Evolutionary conservation across 495 filamentous ascomycete species (phyloP).

Genomic region (Friedmanniomyces endolithicus): DNA sequence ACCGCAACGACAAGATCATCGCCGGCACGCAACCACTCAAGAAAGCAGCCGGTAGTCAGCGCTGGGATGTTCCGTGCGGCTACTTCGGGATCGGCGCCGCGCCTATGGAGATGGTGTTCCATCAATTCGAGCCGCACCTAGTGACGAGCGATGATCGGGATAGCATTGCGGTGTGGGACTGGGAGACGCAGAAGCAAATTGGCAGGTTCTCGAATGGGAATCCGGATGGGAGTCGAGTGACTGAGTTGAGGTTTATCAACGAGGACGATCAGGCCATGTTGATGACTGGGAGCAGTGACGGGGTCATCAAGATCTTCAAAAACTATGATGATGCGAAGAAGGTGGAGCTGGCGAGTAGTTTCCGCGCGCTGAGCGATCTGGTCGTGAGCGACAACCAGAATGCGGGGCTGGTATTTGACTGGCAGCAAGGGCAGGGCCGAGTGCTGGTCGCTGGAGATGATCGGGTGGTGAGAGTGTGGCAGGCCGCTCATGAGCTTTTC

Average conservation of each 20-base stretch:
- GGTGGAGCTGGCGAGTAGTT: constrained; percentile 79
- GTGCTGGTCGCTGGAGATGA: constrained; percentile 92
- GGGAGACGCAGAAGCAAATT: constrained; percentile 57
- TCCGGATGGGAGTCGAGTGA: constrained; percentile 79
- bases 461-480: constrained; percentile 90
- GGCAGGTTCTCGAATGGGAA: constrained; percentile 90
- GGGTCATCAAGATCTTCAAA: constrained; percentile 83
- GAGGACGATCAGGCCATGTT: constrained; percentile 92
- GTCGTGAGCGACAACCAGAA: constrained; percentile 86
- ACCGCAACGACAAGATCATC: constrained; percentile 85
- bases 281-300: constrained; percentile 90
- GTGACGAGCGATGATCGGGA: constrained; percentile 90
- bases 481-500: constrained; percentile 85
- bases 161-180: constrained; percentile 87
- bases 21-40: constrained; percentile 87
- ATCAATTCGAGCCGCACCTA: constrained; percentile 94
- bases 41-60: constrained; percentile 63
- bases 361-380: constrained; percentile 83
- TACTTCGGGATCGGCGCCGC: constrained; percentile 79
- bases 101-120: constrained; percentile 84
- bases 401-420: constrained; percentile 90
- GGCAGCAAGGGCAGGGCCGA: constrained; percentile 94
- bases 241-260: constrained; percentile 91
- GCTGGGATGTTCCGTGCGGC: constrained; percentile 65
- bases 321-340: constrained; percentile 64